Base-by-base conservation (phyloP, 2,329 filamentous ascomycete genomes). In the Alternaria angustiovoidea region DNA sequence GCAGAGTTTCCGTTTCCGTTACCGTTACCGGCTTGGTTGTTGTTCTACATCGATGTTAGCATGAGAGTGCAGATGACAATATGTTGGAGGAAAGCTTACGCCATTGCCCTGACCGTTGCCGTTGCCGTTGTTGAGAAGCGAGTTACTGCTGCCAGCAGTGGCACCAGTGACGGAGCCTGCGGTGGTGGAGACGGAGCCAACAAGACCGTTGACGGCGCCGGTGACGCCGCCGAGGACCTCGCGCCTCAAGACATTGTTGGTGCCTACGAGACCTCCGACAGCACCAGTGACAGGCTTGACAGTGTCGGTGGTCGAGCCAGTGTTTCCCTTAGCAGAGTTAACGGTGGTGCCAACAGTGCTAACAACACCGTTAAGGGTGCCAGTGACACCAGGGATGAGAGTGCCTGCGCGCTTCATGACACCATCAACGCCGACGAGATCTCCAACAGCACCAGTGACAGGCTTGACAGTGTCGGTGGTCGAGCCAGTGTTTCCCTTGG, bases 1-100 rank as follows among this genome's bases (percentile, higher is more conserved):
- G 42, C 55, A 2, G 36, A 54, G 42, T 64, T 65, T 36, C 59
- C 57, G 22, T 66, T 66, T 4, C 59, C 59, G 44, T 61, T 64
- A 3, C 43, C 39, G 36, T 58, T 57, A 1, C 28, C 39, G n/a
- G 39, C 55, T 18, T 32, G n/a, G 41, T 59, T 53, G 32, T 38
- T 32, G 28, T 39, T 41, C 48, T 51, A 12, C 24, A 4, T 28
- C 9, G 1, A 12, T n/a, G 34, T 51, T 30, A 41, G 48, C 16
- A 30, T 30, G 12, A 41, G 4, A 16, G 7, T 32, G 20, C 3
- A 26, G 11, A 20, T 6, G 26, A n/a, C 20, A 0, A 11, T 7
- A 7, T 39, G 20, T 22, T 30, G 38, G 9, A 43, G 7, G 5
- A 24, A 16, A 0, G n/a, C 59, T 28, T 59, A 59, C 51, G 34